Conservation (phyloP, 1,284 basidiomycete species). For the Afroboletus lepidellus region DNA sequence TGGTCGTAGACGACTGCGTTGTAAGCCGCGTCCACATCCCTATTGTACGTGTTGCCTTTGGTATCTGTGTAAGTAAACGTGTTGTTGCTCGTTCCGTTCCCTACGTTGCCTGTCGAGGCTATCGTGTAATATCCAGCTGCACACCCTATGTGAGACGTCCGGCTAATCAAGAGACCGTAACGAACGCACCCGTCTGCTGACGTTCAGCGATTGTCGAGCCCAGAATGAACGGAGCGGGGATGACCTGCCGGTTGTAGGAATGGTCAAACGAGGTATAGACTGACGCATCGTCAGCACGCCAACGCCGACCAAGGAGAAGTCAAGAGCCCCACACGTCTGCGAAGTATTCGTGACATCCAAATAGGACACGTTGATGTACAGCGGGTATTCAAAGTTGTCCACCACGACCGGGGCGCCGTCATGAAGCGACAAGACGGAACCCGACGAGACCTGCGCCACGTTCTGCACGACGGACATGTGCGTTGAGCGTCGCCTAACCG, state of each 20-base stretch:
- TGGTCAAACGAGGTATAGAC: slow-evolving; percentile 61
- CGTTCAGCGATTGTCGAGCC: slow-evolving; percentile 56
- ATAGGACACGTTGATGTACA: slow-evolving; percentile 58
- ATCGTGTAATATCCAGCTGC: slow-evolving; percentile 56
- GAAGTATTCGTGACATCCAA: slow-evolving; percentile 43
- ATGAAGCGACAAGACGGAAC: slow-evolving; percentile 56
- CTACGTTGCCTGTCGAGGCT: slow-evolving; percentile 40
- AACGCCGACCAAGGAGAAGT: background rate
- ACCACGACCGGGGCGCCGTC: slow-evolving; percentile 52
- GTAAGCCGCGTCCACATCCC: slow-evolving; percentile 58
- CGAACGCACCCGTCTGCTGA: slow-evolving; percentile 53
- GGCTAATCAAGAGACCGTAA: background rate
- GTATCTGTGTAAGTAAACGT: slow-evolving; percentile 60
- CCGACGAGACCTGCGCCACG: slow-evolving; percentile 59
- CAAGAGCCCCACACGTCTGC: slow-evolving; percentile 43
- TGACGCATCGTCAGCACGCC: slow-evolving; percentile 24
- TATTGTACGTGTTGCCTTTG: slow-evolving; percentile 59
- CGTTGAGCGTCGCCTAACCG: background rate
- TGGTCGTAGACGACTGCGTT: slow-evolving; percentile 62
- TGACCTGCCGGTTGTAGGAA: slow-evolving; percentile 58
- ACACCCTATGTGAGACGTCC: background rate
- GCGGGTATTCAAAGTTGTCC: slow-evolving; percentile 65
- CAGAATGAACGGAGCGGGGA: slow-evolving; percentile 58
- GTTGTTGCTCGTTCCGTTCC: slow-evolving; percentile 71
- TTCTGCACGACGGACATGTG: slow-evolving; percentile 40